These are phyloP conservation scores for Citrus glauca DNA, from an alignment of 345 rosid genomes.

Conservation along the genomic window DNA sequence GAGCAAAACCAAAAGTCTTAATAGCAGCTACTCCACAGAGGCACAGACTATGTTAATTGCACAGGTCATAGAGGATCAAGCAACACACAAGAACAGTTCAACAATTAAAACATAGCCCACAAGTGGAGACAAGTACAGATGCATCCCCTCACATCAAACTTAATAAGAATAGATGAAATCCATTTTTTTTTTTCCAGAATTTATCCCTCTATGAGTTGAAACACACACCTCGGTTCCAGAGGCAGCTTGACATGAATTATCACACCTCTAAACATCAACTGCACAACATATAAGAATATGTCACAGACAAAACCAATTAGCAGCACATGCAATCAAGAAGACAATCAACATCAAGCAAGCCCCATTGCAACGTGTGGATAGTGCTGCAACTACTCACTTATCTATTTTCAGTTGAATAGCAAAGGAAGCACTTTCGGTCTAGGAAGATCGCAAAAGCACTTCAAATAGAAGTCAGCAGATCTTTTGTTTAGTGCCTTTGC, in stretches of 20 bases:
- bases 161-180: background rate
- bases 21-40: background rate
- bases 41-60: background rate
- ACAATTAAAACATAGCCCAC: background rate
- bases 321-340: background rate
- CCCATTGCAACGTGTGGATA: background rate
- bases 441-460: background rate
- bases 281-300: background rate
- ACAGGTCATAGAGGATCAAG: background rate
- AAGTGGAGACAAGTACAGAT: background rate
- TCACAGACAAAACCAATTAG: background rate
- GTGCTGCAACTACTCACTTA: background rate
- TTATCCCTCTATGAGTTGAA: background rate
- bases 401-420: background rate
- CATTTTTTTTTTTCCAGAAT: background rate
- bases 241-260: background rate
- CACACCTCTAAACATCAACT: background rate
- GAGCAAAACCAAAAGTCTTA: background rate
- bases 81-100: background rate
- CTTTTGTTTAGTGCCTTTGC: background rate
- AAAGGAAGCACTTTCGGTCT: background rate
- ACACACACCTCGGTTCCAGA: background rate
- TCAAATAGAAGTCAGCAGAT: too few species aligned
- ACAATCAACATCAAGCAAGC: background rate
- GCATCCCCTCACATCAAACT: background rate